A percentile compares a stretch with the other conserved stretches of the same genome.
Evolutionary conservation across 164 flowering plant genomes (phyloP).

Genomic region (Cinnamomum micranthum): DNA sequence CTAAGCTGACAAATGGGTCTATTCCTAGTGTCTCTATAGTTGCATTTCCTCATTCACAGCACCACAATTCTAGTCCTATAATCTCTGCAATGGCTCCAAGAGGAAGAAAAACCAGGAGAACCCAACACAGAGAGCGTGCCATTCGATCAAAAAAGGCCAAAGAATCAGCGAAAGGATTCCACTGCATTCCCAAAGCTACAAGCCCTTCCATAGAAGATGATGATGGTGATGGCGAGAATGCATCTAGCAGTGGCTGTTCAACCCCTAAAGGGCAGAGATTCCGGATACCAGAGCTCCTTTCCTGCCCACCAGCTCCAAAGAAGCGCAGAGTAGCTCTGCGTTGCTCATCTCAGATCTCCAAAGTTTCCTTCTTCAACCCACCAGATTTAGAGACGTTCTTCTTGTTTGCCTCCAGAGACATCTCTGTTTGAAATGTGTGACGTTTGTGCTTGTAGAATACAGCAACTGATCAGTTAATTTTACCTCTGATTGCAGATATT

Average conservation of each 20-base stretch:
- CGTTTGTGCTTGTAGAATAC: conserved; percentile 1
- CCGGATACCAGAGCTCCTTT: conserved; percentile 30
- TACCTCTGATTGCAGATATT: background rate
- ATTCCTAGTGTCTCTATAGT: background rate
- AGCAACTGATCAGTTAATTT: conserved; percentile 2
- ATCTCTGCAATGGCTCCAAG: conserved; percentile 7
- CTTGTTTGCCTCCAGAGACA: conserved; percentile 25
- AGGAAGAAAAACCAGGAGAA: conserved; percentile 11
- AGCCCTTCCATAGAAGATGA: conserved; percentile 5
- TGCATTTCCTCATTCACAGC: background rate
- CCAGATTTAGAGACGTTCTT: conserved; percentile 50
- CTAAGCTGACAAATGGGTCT: background rate
- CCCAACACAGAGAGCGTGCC: conserved; percentile 1
- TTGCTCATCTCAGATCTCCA: conserved; percentile 14
- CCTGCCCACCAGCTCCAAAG: conserved; percentile 60
- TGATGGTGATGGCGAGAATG: background rate
- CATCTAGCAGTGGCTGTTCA: conserved; percentile 11
- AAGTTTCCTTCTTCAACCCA: conserved; percentile 32
- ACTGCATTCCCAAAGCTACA: background rate
- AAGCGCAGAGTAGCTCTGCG: conserved; percentile 27
- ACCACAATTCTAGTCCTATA: background rate
- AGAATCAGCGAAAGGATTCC: background rate
- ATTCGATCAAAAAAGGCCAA: background rate
- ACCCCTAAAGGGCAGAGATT: conserved; percentile 34
- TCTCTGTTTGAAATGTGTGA: conserved; percentile 10